These are phyloP conservation scores for Acacia confusa DNA, from an alignment of 306 rosid genomes.

Conservation along the genomic window DNA sequence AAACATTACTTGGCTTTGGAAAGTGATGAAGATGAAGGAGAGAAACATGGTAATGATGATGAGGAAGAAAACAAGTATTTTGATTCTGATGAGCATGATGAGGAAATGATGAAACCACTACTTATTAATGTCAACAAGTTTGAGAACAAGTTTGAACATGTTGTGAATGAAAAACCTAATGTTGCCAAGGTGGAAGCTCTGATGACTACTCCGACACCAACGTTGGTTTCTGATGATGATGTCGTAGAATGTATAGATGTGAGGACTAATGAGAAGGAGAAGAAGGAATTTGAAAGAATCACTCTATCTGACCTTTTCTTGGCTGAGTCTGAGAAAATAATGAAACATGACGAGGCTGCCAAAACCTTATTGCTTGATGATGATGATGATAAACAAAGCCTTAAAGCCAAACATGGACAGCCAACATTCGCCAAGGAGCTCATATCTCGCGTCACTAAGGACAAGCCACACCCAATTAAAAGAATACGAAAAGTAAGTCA, in stretches of 20 bases:
- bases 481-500: constrained; percentile 75
- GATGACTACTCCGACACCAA: constrained; percentile 36
- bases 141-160: constrained; percentile 54
- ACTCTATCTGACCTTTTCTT: constrained; percentile 86
- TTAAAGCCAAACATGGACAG: constrained; percentile 55
- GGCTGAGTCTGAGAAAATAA: constrained; percentile 66
- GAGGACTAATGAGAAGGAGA: constrained; percentile 50
- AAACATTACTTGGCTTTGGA: constrained; percentile 56
- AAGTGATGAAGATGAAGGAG: constrained; percentile 36
- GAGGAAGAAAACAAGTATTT: constrained; percentile 29
- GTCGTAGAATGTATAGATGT: constrained; percentile 32
- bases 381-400: constrained; percentile 52
- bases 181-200: constrained; percentile 35
- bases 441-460: constrained; percentile 74
- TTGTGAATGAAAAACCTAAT: constrained; percentile 27
- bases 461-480: constrained; percentile 72
- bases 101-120: constrained; percentile 66
- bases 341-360: constrained; percentile 35
- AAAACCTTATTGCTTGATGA: constrained; percentile 31
- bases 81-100: constrained; percentile 43
- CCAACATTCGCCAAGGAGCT: constrained; percentile 82
- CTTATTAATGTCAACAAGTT: constrained; percentile 59
- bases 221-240: constrained; percentile 33
- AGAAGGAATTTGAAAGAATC: constrained; percentile 67
- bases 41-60: constrained; percentile 32